Conservation (phyloP, 2,329 filamentous ascomycete species). For the Trichoderma atroviride region DNA sequence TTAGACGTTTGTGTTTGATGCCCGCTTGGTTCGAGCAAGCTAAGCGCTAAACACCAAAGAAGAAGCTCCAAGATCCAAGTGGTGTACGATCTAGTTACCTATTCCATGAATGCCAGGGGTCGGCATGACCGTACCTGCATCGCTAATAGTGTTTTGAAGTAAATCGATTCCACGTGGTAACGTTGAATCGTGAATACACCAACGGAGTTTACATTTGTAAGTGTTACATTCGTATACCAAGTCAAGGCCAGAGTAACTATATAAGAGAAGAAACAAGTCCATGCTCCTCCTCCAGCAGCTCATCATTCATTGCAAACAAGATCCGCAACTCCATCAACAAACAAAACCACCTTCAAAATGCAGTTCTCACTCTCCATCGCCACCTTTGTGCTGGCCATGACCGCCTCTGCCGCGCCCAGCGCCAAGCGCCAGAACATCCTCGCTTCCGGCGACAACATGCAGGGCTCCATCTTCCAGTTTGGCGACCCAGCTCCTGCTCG, state of each 20-base stretch:
- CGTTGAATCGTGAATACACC: neutral
- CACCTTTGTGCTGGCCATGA: conserved; percentile 22
- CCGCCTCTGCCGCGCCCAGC: conserved; percentile 19
- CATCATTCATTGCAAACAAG: neutral
- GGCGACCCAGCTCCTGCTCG: conserved; percentile 20
- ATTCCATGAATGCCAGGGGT: neutral
- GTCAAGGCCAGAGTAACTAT: neutral
- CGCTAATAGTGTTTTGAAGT: neutral
- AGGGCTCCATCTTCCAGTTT: conserved; percentile 25
- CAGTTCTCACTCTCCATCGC: conserved; percentile 21
- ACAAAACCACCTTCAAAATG: conserved; percentile 6
- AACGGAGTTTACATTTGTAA: neutral
- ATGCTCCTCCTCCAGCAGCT: too few species aligned
- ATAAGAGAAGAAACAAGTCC: neutral
- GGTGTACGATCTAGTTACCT: neutral
- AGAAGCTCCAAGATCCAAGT: conserved; percentile 20
- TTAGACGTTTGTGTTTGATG: neutral
- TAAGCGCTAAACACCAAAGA: conserved; percentile 20
- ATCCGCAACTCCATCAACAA: neutral
- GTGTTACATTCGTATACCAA: neutral
- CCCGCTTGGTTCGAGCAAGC: neutral
- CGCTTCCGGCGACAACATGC: neutral
- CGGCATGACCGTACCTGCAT: conserved; percentile 13
- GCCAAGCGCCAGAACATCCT: neutral
- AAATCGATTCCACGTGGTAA: neutral